A percentile compares a stretch with the other conserved stretches of the same genome.
Evolutionary conservation across 2,329 filamentous ascomycete genomes (phyloP).

Genomic region (Didymosphaeria variabile): DNA sequence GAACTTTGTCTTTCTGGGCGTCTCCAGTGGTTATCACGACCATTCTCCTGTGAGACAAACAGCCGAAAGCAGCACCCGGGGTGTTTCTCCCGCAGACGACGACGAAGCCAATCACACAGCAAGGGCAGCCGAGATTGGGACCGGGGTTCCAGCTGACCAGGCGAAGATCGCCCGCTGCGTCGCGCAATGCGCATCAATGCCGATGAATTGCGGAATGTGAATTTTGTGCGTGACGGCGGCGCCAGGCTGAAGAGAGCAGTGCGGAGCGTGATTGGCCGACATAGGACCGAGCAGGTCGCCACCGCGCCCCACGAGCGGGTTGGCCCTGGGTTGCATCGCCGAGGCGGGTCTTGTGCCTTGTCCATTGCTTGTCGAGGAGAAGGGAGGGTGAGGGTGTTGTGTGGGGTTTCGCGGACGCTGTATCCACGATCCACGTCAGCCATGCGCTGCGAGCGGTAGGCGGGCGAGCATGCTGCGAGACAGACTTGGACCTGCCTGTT

Average conservation of each 20-base stretch:
- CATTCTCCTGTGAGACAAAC: background rate
- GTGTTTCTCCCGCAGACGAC: background rate
- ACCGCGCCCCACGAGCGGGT: background rate
- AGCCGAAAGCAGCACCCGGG: constrained; percentile 1
- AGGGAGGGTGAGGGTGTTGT: background rate
- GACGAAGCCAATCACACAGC: background rate
- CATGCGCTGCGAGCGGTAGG: background rate
- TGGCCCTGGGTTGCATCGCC: background rate
- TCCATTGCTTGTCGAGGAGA: background rate
- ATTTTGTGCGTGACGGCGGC: background rate
- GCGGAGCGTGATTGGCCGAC: background rate
- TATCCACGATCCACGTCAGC: background rate
- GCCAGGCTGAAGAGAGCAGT: background rate
- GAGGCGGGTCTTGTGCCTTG: background rate
- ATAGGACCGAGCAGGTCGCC: background rate
- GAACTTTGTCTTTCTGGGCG: background rate
- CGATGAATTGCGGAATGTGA: constrained; percentile 2
- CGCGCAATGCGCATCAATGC: background rate
- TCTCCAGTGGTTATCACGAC: background rate
- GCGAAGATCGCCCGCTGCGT: background rate
- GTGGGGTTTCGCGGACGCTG: background rate
- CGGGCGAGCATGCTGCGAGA: background rate
- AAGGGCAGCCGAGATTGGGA: background rate
- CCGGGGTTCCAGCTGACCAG: constrained; percentile 1
- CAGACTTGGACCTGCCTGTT: background rate